Conservation (phyloP, 2,329 filamentous ascomycete species). For the Aspergillaceae sp. region DNA sequence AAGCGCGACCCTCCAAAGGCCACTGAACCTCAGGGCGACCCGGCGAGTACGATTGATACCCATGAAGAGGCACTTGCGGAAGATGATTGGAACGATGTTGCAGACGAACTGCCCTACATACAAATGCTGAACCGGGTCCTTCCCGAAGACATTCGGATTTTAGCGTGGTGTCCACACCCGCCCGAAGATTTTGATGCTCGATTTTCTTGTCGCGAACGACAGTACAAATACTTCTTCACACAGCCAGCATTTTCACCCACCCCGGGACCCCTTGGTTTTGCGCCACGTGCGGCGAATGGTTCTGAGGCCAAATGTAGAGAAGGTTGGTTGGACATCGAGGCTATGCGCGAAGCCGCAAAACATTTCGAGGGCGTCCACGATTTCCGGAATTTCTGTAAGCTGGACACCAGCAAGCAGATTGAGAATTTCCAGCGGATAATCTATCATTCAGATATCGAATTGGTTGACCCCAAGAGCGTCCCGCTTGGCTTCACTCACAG, state of each 20-base stretch:
- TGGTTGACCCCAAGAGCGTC: conserved; percentile 48
- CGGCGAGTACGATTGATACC: conserved; percentile 10
- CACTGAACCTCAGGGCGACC: conserved; percentile 7
- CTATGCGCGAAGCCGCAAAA: conserved; percentile 75
- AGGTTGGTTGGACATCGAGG: conserved; percentile 78
- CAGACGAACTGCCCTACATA: conserved; percentile 77
- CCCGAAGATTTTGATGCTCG: conserved; percentile 77
- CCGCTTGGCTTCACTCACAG: conserved; percentile 49
- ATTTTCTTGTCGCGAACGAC: conserved; percentile 83
- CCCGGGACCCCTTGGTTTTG: conserved; percentile 46
- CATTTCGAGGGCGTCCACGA: conserved; percentile 77
- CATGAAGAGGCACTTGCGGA: conserved; percentile 28
- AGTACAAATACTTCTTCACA: conserved; percentile 97
- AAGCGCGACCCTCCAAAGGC: conserved; percentile 21
- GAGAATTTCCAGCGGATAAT: conserved; percentile 72
- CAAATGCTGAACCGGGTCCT: conserved; percentile 78
- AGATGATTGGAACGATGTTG: conserved; percentile 54
- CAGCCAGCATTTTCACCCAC: conserved; percentile 75
- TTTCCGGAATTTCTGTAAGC: conserved; percentile 94
- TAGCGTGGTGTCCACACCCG: conserved; percentile 85
- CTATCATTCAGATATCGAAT: conserved; percentile 69
- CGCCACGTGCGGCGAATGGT: conserved; percentile 20
- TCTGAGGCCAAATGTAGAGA: conserved; percentile 38
- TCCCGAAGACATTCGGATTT: conserved; percentile 76
- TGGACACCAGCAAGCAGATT: conserved; percentile 84